phyloP scores from a whole-genome alignment of 2,329 filamentous ascomycete species.

The Fusarium luffae region DNA sequence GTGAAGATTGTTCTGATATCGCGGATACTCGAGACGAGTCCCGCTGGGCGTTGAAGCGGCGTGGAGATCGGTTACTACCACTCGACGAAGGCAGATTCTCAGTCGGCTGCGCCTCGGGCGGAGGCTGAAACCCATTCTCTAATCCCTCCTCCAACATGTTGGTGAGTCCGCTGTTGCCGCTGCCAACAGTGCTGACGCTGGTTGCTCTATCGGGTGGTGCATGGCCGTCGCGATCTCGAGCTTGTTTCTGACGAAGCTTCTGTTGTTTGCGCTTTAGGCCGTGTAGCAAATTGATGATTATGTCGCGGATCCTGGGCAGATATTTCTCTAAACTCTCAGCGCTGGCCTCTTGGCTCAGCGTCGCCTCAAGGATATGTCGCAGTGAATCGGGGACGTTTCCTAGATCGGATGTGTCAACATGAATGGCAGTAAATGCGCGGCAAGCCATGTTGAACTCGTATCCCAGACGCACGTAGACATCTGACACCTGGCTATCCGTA shows the following conservation, averaged over 20 bases:
- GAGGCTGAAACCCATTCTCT: conserved; percentile 62
- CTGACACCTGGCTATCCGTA: conserved; percentile 93
- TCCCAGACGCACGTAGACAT: conserved; percentile 95
- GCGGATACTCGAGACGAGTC: conserved; percentile 63
- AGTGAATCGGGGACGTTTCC: conserved; percentile 94
- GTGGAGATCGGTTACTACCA: conserved; percentile 56
- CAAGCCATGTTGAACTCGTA: conserved; percentile 99
- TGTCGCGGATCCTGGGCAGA: conserved; percentile 92
- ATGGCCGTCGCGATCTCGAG: conserved; percentile 63
- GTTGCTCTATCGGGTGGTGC: conserved; percentile 61
- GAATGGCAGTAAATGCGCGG: conserved; percentile 94
- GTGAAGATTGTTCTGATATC: conserved; percentile 71
- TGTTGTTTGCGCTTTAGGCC: conserved; percentile 98
- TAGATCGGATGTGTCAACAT: conserved; percentile 92
- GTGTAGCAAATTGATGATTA: conserved; percentile 97
- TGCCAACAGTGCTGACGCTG: conserved; percentile 69
- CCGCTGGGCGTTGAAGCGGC: conserved; percentile 59
- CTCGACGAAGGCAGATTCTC: conserved; percentile 45
- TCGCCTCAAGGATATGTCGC: conserved; percentile 91
- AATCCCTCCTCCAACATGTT: conserved; percentile 70
- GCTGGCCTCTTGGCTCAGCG: conserved; percentile 94
- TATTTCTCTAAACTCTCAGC: conserved; percentile 94
- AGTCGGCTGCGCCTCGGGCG: conserved; percentile 51
- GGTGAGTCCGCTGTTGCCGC: conserved; percentile 65
- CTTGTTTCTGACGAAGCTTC: conserved; percentile 75